Base-by-base conservation (phyloP, 2,329 filamentous ascomycete species). In the Ophiostoma tasmaniense region DNA sequence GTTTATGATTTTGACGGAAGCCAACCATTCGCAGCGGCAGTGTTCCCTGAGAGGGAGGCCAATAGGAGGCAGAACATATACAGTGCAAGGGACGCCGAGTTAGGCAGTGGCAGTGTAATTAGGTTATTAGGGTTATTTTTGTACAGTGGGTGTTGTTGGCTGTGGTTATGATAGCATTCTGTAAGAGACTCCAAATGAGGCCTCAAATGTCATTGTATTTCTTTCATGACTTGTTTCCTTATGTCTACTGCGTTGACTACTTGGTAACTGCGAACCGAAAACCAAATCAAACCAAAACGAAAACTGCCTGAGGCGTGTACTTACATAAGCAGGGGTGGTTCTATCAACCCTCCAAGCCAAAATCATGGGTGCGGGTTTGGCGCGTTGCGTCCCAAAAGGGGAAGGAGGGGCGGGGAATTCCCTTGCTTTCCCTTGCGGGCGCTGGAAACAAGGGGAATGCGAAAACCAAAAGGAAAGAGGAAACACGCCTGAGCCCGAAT, bases 401-500 rank as follows among this genome's bases (percentile, higher is more conserved):
- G 61, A 66, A 68, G 64, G 59, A 42, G 64, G 45, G 66, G 68
- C 50, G 64, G 50, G 30, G 64, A 37, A 37, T 25, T 33, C 33
- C 33, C 33, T 33, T 33, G 33, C n/a, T 33, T 33, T 33, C 33
- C 33, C 33, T 6, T 6, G 33, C 33, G 33, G 5, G 33, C 33
- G 33, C 33, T 6, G 8, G 33, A 8, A 33, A n/a, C n/a, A 37
- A 61, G n/a, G n/a, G 45, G 62, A 61, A 55, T 30, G 66, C 64
- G 42, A 61, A 50, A 59, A 68, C 64, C 61, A 67, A 28, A 35
- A 22, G 50, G 59, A 64, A 66, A 64, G 50, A 66, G 66, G 66
- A 67, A 69, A 67, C 59, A 67, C 7, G 67, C 52, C 33, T 66
- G 69, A 68, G 67, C 67, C 66, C 66, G 64, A 72, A 71, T 72